Base-by-base conservation (phyloP, 2,329 filamentous ascomycete species). In the Helotiales sp. region DNA sequence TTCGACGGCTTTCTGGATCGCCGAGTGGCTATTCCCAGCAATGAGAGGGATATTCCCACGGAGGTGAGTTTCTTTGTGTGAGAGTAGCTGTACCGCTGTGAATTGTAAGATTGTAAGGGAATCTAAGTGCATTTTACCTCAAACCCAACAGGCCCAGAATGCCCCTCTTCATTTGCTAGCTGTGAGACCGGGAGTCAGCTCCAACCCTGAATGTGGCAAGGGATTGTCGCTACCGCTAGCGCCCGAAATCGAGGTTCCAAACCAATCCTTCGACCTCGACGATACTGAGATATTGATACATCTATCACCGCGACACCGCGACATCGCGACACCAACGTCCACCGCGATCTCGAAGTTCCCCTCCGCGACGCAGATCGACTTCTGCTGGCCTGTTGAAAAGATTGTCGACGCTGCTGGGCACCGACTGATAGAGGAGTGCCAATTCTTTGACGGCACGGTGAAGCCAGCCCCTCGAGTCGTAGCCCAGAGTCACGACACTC, bases 301-400 rank as follows among this genome's bases (percentile, higher is more conserved):
- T n/a, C n/a, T n/a, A n/a, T n/a, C n/a, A n/a, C n/a, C n/a, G n/a
- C n/a, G n/a, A n/a, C n/a, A n/a, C 49, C 31, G 25, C 51, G 54
- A 17, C 51, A 54, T 34, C 52, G 46, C 55, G 51, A 56, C 48
- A 8, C 36, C 30, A 15, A 44, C 17, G 24, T 27, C 48, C n/a
- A 34, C 27, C 46, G 36, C 46, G 34, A 5, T n/a, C 19, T 7
- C 8, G 38, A 31, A 31, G 17, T 38, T 24, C 13, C 48, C n/a
- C 25, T 25, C 27, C 13, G n/a, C 54, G n/a, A 38, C 38, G 51
- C 52, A 24, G 55, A 52, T 31, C 22, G 9, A 42, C 13, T 9
- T 55, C 57, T 59, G 47, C 48, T 48, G 48, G 57, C 36, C 52
- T 49, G 48, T 47, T 19, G 49, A 44, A 29, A 57, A 30, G 24